Evolutionary conservation across 495 filamentous ascomycete species (phyloP).

Genomic region (Penicillium goetzii): DNA sequence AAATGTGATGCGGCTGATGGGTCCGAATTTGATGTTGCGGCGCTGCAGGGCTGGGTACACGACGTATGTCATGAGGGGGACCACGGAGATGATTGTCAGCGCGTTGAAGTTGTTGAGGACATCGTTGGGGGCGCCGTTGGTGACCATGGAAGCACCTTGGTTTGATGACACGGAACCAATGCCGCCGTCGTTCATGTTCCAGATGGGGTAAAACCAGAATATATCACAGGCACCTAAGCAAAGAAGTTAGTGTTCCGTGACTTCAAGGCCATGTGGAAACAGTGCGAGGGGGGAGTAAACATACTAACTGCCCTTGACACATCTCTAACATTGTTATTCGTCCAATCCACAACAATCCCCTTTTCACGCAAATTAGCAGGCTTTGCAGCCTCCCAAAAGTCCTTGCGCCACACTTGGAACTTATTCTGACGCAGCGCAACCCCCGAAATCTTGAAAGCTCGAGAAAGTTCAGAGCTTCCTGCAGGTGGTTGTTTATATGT

Average conservation of each 20-base stretch:
- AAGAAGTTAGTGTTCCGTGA: neutral
- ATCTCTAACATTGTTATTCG: slow-evolving; percentile 55
- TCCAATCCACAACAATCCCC: slow-evolving; percentile 50
- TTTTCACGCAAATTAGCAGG: slow-evolving; percentile 58
- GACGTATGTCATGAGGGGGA: slow-evolving; percentile 64
- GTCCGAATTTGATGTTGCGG: slow-evolving; percentile 59
- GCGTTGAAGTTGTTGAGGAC: slow-evolving; percentile 72
- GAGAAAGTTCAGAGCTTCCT: slow-evolving; percentile 54
- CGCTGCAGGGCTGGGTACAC: slow-evolving; percentile 65
- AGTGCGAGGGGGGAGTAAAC: neutral
- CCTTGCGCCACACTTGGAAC: slow-evolving; percentile 56
- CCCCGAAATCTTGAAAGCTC: slow-evolving; percentile 57
- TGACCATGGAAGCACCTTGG: slow-evolving; percentile 64
- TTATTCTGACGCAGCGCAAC: slow-evolving; percentile 60
- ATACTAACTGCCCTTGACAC: slow-evolving; percentile 46
- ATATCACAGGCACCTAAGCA: slow-evolving; percentile 50
- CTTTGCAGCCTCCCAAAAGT: slow-evolving; percentile 68
- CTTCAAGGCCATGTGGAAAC: neutral
- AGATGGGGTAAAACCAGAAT: slow-evolving; percentile 59
- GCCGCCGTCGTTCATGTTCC: slow-evolving; percentile 53
- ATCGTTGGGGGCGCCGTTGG: slow-evolving; percentile 72
- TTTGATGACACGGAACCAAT: slow-evolving; percentile 50
- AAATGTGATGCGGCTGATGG: slow-evolving; percentile 67
- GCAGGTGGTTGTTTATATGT: slow-evolving; percentile 53
- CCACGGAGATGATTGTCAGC: slow-evolving; percentile 64